These are phyloP conservation scores for Hepatocystis sp. DNA, from an alignment of 169 alveolate species.

Conservation along the genomic window DNA sequence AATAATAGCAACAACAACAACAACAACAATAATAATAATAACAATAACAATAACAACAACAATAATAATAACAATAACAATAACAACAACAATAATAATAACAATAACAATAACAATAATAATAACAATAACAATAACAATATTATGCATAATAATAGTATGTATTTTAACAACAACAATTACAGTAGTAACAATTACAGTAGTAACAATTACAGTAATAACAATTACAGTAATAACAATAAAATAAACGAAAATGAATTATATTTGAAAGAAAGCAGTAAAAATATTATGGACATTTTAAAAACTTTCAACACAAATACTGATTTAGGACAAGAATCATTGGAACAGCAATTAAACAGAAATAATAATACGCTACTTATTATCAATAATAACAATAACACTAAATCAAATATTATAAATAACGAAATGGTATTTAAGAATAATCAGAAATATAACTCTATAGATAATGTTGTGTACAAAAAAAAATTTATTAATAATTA, in stretches of 20 bases:
- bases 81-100: too few relatives aligned
- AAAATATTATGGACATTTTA: conserved; percentile 41
- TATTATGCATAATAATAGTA: too few relatives aligned
- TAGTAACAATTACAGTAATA: too few relatives aligned
- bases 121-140: too few relatives aligned
- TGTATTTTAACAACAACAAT: too few relatives aligned
- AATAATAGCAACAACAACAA: not conserved
- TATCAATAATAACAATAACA: not conserved
- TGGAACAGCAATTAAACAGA: not conserved
- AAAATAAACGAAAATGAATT: conserved; percentile 9
- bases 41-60: not conserved
- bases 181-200: too few relatives aligned
- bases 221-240: not conserved
- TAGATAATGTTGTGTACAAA: conserved; percentile 6
- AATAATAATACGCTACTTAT: not conserved
- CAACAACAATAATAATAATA: not conserved
- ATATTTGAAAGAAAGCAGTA: conserved; percentile 39
- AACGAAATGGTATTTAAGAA: too few relatives aligned
- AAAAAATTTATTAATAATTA: conserved; percentile 13
- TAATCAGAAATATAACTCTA: conserved; percentile 14
- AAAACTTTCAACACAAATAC: conserved; percentile 11
- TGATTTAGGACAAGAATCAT: conserved; percentile 3
- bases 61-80: too few relatives aligned
- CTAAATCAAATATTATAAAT: too few relatives aligned
- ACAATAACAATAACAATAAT: too few relatives aligned